phyloP scores from a whole-genome alignment of 805 yeast genomes.

The Kuraishia borneana region DNA sequence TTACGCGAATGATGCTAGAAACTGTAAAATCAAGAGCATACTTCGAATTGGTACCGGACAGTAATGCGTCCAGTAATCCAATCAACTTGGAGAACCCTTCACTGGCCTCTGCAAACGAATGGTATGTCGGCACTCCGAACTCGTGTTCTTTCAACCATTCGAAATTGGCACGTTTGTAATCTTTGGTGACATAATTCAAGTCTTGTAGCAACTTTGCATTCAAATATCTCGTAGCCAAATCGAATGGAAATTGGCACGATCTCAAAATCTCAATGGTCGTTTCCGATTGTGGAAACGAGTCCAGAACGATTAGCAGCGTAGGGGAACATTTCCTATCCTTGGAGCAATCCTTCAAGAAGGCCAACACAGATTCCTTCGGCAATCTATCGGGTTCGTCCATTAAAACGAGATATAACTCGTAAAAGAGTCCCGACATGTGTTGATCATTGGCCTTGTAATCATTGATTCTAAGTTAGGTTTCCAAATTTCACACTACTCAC shows the following conservation, averaged over 20 bases:
- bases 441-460: too few species aligned
- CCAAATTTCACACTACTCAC: too few species aligned
- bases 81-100: slow-evolving; percentile 68
- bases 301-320: slow-evolving; percentile 13
- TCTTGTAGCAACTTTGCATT: slow-evolving; percentile 14
- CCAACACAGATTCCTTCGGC: slow-evolving; percentile 4
- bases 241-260: slow-evolving; percentile 13
- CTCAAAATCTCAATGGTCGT: slow-evolving; percentile 11
- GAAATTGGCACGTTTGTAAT: slow-evolving; percentile 16
- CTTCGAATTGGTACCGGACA: slow-evolving; percentile 26
- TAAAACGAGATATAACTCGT: slow-evolving; percentile 1
- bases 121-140: slow-evolving; percentile 27
- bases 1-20: slow-evolving; percentile 40
- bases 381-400: slow-evolving; percentile 5
- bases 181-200: slow-evolving; percentile 15
- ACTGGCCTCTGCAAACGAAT: slow-evolving; percentile 59
- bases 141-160: slow-evolving; percentile 17
- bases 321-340: background rate
- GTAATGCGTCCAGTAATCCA: slow-evolving; percentile 32
- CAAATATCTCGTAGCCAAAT: slow-evolving; percentile 15
- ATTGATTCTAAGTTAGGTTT: too few species aligned
- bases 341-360: slow-evolving; percentile 1
- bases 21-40: slow-evolving; percentile 31
- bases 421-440: background rate
- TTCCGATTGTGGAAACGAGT: slow-evolving; percentile 12